Evolutionary conservation across 2,329 filamentous ascomycete genomes (phyloP), one percentile per base, ranked within the genome.

Genomic region (Drechslerella coelobrocha): DNA sequence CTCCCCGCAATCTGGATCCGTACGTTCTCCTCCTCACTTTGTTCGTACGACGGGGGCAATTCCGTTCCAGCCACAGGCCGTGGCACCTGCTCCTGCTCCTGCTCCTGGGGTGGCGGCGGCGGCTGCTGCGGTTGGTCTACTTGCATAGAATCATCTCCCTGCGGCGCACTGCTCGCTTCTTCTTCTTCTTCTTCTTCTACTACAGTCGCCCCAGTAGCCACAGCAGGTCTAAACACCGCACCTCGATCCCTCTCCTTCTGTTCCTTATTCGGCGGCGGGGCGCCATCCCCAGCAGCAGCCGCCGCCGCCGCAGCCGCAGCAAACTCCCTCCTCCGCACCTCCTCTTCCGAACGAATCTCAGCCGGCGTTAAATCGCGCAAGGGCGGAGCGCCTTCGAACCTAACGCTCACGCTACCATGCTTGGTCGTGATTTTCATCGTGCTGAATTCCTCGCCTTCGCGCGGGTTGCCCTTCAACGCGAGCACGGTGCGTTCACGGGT

Each of bases 1-100:
- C 65, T 53, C 14, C 57, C 65, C 8, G 57, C 65, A 10, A 69
- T 7, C 24, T 69, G 57, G 10, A 57, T 59, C 29, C 54, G 45
- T 24, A 69, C 65, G 59, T 69, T 62, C 31, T 69, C 57, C 21
- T 61, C 57, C 29, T 69, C 57, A n/a, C 65, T 69, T 39, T 69
- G 52, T 23, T 69, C 57, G 37, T 69, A 69, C 6, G 65, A 62
- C 4, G 65, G 65, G 1, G 65, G 65, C 17, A 69, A 14, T 12
- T 69, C 65, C 31, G 17, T 29, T 26, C 27, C 43, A 19, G 17
- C 52, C 24, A 43, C 19, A 19, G 21, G 39, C 31, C 41, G 55
- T 21, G 50, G n/a, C n/a, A n/a, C 6, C 24, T 26, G 47, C 14
- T 56, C 41, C 29, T 61, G 63, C 7, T 37, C 27, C 2, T 27